Percentiles rank a stretch among this genome's conserved stretches.
Evolutionary conservation across 2,329 filamentous ascomycete genomes (phyloP).

Genomic region (Cladosporium cucumerinum): DNA sequence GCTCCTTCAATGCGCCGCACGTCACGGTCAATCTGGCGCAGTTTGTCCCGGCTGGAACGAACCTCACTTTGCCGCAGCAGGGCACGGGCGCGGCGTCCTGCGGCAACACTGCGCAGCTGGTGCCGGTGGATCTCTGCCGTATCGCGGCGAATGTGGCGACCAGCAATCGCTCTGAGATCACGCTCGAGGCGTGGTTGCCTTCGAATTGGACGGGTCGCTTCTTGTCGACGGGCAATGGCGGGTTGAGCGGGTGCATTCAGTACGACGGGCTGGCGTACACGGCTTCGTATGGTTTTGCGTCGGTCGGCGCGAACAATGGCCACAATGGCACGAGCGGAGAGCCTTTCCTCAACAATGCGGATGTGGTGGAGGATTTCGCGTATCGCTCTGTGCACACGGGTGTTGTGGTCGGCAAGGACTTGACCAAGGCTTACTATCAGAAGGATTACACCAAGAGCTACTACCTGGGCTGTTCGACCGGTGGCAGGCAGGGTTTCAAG

Average conservation of each 20-base stretch:
- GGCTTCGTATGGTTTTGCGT: conserved; percentile 38
- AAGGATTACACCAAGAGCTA: conserved; percentile 43
- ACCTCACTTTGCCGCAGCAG: conserved; percentile 24
- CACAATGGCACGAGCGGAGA: conserved; percentile 45
- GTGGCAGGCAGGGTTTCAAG: conserved; percentile 47
- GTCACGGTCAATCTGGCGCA: conserved; percentile 29
- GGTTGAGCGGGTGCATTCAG: conserved; percentile 38
- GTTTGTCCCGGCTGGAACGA: conserved; percentile 29
- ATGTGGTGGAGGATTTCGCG: conserved; percentile 49
- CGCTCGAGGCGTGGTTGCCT: conserved; percentile 46
- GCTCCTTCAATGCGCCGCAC: conserved; percentile 23
- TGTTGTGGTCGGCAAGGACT: conserved; percentile 31
- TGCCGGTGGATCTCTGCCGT: conserved; percentile 40
- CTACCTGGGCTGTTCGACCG: conserved; percentile 46
- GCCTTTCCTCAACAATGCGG: conserved; percentile 46
- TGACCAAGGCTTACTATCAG: conserved; percentile 36
- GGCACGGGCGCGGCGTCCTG: conserved; percentile 41
- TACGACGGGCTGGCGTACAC: conserved; percentile 41
- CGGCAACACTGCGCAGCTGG: conserved; percentile 28
- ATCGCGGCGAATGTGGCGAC: conserved; percentile 41
- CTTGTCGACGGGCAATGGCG: conserved; percentile 41
- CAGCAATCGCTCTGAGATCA: conserved; percentile 39
- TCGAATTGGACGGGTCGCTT: conserved; percentile 40
- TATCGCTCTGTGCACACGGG: conserved; percentile 35
- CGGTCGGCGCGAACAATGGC: conserved; percentile 42